These are phyloP conservation scores for Aristolochia fimbriata DNA, from an alignment of 164 flowering plant genomes.

Conservation along the genomic window DNA sequence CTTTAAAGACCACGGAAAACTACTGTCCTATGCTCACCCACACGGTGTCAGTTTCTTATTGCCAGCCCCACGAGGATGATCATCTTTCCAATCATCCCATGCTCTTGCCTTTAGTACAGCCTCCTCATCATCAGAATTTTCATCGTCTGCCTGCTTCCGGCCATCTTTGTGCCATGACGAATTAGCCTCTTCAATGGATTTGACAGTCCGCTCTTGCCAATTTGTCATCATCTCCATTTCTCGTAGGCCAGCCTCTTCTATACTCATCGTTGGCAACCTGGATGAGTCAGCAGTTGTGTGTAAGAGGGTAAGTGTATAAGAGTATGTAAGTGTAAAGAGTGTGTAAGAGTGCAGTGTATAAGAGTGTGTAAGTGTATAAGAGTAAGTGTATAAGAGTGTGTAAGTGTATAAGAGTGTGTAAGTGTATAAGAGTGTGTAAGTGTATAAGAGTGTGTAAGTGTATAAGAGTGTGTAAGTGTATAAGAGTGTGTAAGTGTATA, in stretches of 20 bases:
- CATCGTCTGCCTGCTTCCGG: conserved; percentile 27
- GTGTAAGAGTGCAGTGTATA: too few species aligned
- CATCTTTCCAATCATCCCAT: conserved; percentile 98
- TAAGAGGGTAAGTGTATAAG: too few species aligned
- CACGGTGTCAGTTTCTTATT: conserved; percentile 96
- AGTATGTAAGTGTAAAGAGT: too few species aligned
- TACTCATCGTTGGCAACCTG: conserved; percentile 98
- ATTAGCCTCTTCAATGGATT: conserved; percentile 76
- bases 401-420: too few species aligned
- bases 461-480: too few species aligned
- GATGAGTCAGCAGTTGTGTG: background rate
- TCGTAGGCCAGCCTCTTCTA: conserved; percentile 86
- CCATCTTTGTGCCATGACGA: conserved; percentile 81
- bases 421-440: too few species aligned
- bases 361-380: too few species aligned
- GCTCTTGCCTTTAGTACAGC: conserved; percentile 85
- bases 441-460: too few species aligned
- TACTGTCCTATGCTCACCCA: conserved; percentile 31
- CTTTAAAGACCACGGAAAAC: too few species aligned
- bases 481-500: too few species aligned
- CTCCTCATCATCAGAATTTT: conserved; percentile 69
- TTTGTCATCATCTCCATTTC: conserved; percentile 96
- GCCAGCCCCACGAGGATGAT: conserved; percentile 96
- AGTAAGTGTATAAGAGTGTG: too few species aligned
- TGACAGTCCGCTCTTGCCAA: conserved; percentile 74